phyloP scores from a whole-genome alignment of 2,329 filamentous ascomycete species.

The Bipolaris cookei region DNA sequence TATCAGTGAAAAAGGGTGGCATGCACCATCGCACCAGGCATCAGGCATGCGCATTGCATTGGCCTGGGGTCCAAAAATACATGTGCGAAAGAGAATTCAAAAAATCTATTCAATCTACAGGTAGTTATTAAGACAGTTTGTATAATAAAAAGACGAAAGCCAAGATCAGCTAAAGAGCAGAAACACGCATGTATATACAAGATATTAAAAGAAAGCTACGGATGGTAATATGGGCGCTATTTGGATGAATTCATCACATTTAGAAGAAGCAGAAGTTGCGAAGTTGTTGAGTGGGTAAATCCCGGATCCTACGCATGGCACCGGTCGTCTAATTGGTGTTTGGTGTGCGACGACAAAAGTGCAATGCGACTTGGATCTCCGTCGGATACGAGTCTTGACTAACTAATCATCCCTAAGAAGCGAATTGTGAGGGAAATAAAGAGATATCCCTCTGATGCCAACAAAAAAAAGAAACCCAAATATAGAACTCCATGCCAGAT shows the following conservation, averaged over 20 bases:
- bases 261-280: slow-evolving; percentile 5
- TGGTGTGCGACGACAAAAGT: not conserved
- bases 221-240: not conserved
- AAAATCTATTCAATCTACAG: not conserved
- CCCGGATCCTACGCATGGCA: slow-evolving; percentile 33
- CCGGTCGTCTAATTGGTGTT: slow-evolving; percentile 9
- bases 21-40: no score
- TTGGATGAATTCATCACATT: slow-evolving; percentile 5
- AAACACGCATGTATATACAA: not conserved
- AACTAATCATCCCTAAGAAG: slow-evolving; percentile 49
- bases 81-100: not conserved
- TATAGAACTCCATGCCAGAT: slow-evolving; percentile 30
- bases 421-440: slow-evolving; percentile 22
- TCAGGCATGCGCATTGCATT: no score
- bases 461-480: slow-evolving; percentile 21
- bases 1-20: no score
- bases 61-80: no score
- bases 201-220: not conserved
- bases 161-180: not conserved
- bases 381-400: slow-evolving; percentile 52
- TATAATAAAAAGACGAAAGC: not conserved
- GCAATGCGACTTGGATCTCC: slow-evolving; percentile 24
- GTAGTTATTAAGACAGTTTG: not conserved
- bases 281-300: slow-evolving; percentile 47
- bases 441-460: slow-evolving; percentile 30